phyloP scores from a whole-genome alignment of 2,329 filamentous ascomycete species.

The Penicillium sp. region DNA sequence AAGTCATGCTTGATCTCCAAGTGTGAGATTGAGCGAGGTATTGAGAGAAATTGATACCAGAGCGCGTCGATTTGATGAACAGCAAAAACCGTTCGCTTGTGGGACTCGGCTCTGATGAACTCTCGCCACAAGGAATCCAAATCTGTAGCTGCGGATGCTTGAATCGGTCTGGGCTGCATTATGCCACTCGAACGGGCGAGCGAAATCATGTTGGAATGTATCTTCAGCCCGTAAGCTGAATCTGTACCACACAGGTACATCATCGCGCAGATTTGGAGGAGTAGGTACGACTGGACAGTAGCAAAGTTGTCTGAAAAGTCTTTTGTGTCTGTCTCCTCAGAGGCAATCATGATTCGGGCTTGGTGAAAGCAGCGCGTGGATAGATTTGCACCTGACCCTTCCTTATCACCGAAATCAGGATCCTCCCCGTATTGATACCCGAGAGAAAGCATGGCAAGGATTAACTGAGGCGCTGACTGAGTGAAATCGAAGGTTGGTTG shows the following conservation, averaged over 20 bases:
- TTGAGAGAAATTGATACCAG: conserved; percentile 47
- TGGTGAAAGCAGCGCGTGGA: conserved; percentile 39
- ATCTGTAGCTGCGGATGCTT: conserved; percentile 29
- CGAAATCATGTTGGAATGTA: conserved; percentile 46
- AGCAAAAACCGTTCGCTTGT: conserved; percentile 48
- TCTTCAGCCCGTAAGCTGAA: conserved; percentile 40
- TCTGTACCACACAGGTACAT: conserved; percentile 45
- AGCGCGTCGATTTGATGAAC: conserved; percentile 48
- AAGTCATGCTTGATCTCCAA: conserved; percentile 51
- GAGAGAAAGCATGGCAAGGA: conserved; percentile 43
- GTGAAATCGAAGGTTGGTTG: conserved; percentile 38
- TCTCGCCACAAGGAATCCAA: conserved; percentile 45
- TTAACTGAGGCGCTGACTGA: conserved; percentile 26
- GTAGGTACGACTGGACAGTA: conserved; percentile 42
- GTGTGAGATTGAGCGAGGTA: conserved; percentile 33
- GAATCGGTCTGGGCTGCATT: conserved; percentile 34
- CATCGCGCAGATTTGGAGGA: conserved; percentile 48
- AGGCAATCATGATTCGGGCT: conserved; percentile 30
- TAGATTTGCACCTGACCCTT: conserved; percentile 30
- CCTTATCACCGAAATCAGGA: conserved; percentile 32
- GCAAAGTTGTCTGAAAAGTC: conserved; percentile 24
- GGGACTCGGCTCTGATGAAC: conserved; percentile 42
- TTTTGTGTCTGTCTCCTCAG: conserved; percentile 20
- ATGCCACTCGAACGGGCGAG: conserved; percentile 40
- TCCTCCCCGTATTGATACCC: conserved; percentile 45